Evolutionary conservation across 345 rosid species (phyloP).

Genomic region (Durio zibethinus): DNA sequence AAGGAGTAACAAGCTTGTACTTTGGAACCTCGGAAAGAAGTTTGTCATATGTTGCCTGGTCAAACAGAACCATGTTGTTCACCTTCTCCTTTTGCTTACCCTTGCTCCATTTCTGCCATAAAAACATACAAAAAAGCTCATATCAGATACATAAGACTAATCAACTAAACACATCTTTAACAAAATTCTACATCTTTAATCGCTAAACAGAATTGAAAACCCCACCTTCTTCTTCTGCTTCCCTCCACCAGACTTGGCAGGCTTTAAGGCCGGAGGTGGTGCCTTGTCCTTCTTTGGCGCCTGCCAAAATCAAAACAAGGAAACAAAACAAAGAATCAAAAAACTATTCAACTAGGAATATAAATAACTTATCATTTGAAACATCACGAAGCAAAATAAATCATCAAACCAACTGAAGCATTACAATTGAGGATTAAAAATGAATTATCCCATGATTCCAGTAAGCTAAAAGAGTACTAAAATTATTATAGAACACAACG

Average conservation of each 20-base stretch:
- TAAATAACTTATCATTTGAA: neutral
- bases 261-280: conserved; percentile 12
- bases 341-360: neutral
- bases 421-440: neutral
- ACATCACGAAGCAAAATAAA: neutral
- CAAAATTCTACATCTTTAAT: neutral
- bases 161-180: neutral
- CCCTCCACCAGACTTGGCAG: conserved; percentile 17
- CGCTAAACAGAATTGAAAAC: neutral
- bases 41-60: conserved; percentile 51
- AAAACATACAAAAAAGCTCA: neutral
- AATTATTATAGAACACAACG: too few relatives aligned
- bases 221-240: conserved; percentile 20
- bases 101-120: conserved; percentile 51
- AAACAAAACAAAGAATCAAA: neutral
- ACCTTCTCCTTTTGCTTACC: conserved; percentile 64
- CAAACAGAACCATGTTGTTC: conserved; percentile 60
- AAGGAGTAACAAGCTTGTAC: conserved; percentile 46
- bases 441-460: neutral
- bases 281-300: conserved; percentile 18
- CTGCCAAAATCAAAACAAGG: neutral
- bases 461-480: neutral
- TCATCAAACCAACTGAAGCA: neutral
- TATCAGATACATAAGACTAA: neutral
- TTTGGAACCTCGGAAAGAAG: conserved; percentile 53